Base-by-base conservation (phyloP, 306 rosid genomes). In the Oxytropis ochrocephala region DNA sequence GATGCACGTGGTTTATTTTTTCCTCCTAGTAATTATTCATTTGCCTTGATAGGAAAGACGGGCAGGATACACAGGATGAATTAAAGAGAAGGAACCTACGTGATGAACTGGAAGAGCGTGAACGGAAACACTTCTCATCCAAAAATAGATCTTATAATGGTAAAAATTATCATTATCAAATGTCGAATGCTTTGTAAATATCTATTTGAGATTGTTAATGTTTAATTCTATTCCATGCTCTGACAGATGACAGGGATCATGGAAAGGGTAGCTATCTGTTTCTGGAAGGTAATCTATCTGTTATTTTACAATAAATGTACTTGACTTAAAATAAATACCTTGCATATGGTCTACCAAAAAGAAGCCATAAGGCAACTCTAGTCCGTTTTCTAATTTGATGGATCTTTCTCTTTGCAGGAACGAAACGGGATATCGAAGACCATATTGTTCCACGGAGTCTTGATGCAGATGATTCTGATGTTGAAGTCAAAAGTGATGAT, bases 381-480 rank as follows among this genome's bases (percentile, higher is more conserved):
- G 57, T 17, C 10, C 6, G 64, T 52, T 11, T 69, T 48, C 13
- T 74, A 36, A 53, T 56, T 47, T 74, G 71, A 32, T 36, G 39
- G n/a, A 4, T 24, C 52, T 49, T 64, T 75, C 74, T 58, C 30
- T 60, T 55, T 49, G 18, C 83, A 90, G 98, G 97, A 43, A 9
- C 87, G 29, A 90, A 73, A 78, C 76, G 95, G 79, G 97, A 90
- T 6, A 29, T 78, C 36, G 98, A 90, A 78, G 98, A 92, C 48
- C 95, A 91, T 59, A 90, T 90, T 51, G 64, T 88, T 78, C 85
- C 95, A 0, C 95, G 96, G 3, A 90, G 81, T 58, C 80, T 88
- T 72, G 98, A 94, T 81, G 98, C 97, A 16, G 98, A 94, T 64
- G 98, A 94, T 82, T 90, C 98, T 71, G 97, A 94, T 19, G 80